Conservation (phyloP, 495 filamentous ascomycete species). For the Xylaria bambusicola region DNA sequence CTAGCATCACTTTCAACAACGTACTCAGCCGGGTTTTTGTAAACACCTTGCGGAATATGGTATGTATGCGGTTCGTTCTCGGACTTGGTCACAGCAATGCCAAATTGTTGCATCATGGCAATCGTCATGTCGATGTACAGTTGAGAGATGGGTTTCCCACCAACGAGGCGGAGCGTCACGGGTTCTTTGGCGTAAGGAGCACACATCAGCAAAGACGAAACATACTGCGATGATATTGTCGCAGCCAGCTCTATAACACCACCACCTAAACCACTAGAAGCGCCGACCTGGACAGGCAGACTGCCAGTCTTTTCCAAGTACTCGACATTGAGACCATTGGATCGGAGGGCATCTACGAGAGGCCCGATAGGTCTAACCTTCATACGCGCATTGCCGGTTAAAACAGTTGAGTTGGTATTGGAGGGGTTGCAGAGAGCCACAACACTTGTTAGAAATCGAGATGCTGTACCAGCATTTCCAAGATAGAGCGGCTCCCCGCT, state of each 20-base stretch:
- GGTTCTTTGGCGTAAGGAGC: constrained; percentile 94
- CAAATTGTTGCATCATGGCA: constrained; percentile 95
- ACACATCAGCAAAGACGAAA: constrained; percentile 94
- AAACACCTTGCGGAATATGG: constrained; percentile 84
- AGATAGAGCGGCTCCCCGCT: constrained; percentile 79
- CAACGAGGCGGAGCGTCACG: constrained; percentile 84
- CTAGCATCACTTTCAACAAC: constrained; percentile 96
- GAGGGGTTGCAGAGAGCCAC: constrained; percentile 76
- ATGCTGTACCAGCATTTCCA: constrained; percentile 95
- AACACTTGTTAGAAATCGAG: constrained; percentile 91
- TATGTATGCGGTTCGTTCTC: constrained; percentile 80
- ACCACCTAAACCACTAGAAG: constrained; percentile 84
- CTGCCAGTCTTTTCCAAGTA: constrained; percentile 81
- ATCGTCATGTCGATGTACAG: constrained; percentile 99
- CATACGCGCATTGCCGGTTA: constrained; percentile 96
- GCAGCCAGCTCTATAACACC: constrained; percentile 90
- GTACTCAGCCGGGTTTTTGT: constrained; percentile 84
- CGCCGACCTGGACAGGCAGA: constrained; percentile 80
- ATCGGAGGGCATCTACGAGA: constrained; percentile 85
- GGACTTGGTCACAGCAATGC: constrained; percentile 67
- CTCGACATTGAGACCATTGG: constrained; percentile 79
- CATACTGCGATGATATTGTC: constrained; percentile 95
- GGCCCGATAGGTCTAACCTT: constrained; percentile 92
- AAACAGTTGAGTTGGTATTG: constrained; percentile 63
- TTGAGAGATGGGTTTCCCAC: constrained; percentile 94